Evolutionary conservation across 2,329 filamentous ascomycete genomes (phyloP), one percentile per base, ranked within the genome.

Genomic region (Samsoniella hepiali): DNA sequence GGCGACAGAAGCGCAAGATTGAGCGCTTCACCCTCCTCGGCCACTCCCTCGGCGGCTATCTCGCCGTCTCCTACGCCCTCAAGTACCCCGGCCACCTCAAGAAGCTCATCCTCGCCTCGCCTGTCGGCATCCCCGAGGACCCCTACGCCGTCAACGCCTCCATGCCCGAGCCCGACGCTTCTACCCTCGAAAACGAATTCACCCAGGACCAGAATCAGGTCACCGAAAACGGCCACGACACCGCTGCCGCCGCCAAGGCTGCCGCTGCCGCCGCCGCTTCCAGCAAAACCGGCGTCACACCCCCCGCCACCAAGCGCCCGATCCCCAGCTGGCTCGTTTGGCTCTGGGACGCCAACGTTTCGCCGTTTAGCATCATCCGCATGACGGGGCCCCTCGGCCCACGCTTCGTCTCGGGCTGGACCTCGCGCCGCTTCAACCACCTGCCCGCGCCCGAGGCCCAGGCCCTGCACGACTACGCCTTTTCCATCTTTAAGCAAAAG

Each of bases 271-370:
- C 45, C 69, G n/a, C 69, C 63, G 73, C 72, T 47, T 66, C 71
- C 42, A 73, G 71, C 40, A 73, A 74, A n/a, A 69, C 70, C 8
- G 27, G 70, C 69, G 69, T 72, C 3, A 8, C 34, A 17, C 54
- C 54, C 64, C 63, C 72, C 63, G 72, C 77, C 17, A 78, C 76
- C 45, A 75, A 79, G 68, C 77, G 85, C 15, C 89, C 88, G 2
- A 76, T 95, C 3, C 92, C 93, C 0, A 88, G 89, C 75, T 97
- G 94, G 93, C 81, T 98, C 27, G 88, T 88, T 63, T 97, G 93
- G 78, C 85, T 99, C 5, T 99, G 95, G 95, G 95, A 99, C 68
- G 91, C 93, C 69, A 99, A 99, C 73, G 87, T 98, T 67, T 97
- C 93, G 0, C 95, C 95, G 7, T 99, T 99, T 76, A 94, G 89